These are phyloP conservation scores for Pyrenochaeta sp. DNA, from an alignment of 2,329 filamentous ascomycete genomes.

Conservation along the genomic window DNA sequence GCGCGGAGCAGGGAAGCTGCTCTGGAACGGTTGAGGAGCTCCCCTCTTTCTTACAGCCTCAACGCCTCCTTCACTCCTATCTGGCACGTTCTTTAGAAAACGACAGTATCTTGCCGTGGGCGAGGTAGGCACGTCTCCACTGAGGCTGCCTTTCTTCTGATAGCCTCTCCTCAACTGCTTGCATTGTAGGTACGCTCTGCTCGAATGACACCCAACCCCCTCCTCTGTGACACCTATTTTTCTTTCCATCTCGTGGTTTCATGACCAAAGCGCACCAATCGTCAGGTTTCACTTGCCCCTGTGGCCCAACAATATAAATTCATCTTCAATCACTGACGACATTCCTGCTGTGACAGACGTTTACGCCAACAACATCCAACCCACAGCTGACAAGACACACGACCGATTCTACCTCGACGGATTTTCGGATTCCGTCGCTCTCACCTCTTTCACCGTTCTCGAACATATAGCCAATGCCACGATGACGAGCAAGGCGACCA, in stretches of 20 bases:
- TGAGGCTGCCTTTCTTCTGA: conserved; percentile 12
- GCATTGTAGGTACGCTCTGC: conserved; percentile 9
- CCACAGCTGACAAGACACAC: conserved; percentile 24
- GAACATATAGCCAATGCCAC: conserved; percentile 4
- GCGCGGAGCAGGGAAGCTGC: conserved; percentile 21
- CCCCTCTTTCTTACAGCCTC: conserved; percentile 9
- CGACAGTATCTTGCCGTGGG: neutral
- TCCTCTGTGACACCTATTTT: conserved; percentile 23
- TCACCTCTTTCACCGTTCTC: conserved; percentile 6
- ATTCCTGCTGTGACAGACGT: conserved; percentile 27
- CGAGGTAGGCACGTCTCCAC: conserved; percentile 8
- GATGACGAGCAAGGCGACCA: conserved; percentile 54
- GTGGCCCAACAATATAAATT: conserved; percentile 17
- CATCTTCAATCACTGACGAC: conserved; percentile 40
- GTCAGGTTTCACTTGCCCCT: conserved; percentile 24
- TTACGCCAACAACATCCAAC: conserved; percentile 5
- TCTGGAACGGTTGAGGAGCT: conserved; percentile 12
- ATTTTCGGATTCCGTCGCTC: conserved; percentile 1
- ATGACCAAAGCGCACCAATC: conserved; percentile 28
- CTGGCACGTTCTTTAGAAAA: neutral
- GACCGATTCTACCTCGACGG: conserved; percentile 13
- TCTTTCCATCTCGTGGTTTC: conserved; percentile 14
- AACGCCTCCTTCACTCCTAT: neutral
- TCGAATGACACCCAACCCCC: conserved; percentile 18
- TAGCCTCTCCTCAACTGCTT: neutral